phyloP scores from a whole-genome alignment of 2,329 filamentous ascomycete genomes.

The Akanthomyces uredinophilus region DNA sequence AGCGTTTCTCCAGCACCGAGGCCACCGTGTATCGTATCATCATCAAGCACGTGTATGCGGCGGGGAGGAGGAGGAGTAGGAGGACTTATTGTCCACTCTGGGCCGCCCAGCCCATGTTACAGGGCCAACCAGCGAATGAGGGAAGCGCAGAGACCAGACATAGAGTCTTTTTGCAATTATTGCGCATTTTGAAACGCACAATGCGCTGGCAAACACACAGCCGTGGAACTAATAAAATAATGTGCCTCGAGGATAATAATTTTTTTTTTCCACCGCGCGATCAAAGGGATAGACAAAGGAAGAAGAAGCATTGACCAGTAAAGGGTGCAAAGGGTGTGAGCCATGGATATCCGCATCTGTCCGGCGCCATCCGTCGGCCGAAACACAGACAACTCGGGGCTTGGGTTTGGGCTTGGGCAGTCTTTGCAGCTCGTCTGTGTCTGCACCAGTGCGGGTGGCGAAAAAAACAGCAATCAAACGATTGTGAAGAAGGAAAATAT shows the following conservation, averaged over 20 bases:
- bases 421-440: background rate
- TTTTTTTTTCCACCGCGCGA: too few species aligned
- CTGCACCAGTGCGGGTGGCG: background rate
- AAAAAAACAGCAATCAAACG: background rate
- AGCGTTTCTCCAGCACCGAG: too few species aligned
- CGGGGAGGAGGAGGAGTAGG: too few species aligned
- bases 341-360: conserved; percentile 13
- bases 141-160: too few species aligned
- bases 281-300: background rate
- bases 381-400: background rate
- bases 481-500: background rate
- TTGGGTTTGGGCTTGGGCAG: background rate
- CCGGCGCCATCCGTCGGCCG: background rate
- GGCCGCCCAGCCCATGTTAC: background rate
- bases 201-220: background rate
- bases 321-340: background rate
- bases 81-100: background rate
- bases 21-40: too few species aligned
- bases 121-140: background rate
- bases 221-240: too few species aligned
- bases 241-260: too few species aligned
- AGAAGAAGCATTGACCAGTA: background rate
- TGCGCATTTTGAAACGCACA: background rate
- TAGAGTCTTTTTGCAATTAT: background rate
- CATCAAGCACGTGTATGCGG: too few species aligned